Evolutionary conservation across 2,329 filamentous ascomycete genomes (phyloP).

Genomic region (Raffaelea arxii): DNA sequence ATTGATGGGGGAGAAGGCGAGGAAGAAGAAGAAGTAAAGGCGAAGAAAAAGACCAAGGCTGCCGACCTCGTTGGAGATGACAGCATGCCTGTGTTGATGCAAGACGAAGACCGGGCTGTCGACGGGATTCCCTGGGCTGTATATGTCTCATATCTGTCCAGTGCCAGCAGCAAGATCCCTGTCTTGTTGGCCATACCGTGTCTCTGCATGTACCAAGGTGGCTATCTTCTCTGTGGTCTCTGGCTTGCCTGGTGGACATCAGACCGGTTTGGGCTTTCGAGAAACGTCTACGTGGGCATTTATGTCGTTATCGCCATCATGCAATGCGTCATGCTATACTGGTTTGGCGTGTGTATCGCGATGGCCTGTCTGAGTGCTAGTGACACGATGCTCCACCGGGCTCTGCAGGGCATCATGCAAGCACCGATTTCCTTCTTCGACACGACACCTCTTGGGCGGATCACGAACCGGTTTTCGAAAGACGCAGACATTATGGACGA

Average conservation of each 20-base stretch:
- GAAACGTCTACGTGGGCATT: conserved; percentile 61
- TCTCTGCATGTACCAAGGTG: conserved; percentile 64
- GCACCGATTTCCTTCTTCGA: conserved; percentile 87
- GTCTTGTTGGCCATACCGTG: conserved; percentile 52
- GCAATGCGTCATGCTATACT: conserved; percentile 68
- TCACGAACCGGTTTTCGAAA: conserved; percentile 91
- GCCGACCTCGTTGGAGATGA: too few species aligned
- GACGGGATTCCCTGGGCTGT: conserved; percentile 71
- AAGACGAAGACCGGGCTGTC: conserved; percentile 58
- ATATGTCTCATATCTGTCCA: conserved; percentile 72
- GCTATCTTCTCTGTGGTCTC: conserved; percentile 78
- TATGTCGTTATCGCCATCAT: conserved; percentile 61
- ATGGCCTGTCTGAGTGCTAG: conserved; percentile 72
- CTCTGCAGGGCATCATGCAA: conserved; percentile 64
- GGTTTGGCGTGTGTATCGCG: conserved; percentile 72
- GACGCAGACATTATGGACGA: conserved; percentile 98
- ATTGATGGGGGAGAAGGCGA: background rate
- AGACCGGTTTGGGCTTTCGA: conserved; percentile 57
- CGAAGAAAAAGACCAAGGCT: conserved; percentile 49
- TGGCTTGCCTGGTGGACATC: conserved; percentile 96
- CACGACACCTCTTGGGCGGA: conserved; percentile 86
- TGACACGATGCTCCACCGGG: conserved; percentile 69
- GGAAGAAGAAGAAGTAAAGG: conserved; percentile 34
- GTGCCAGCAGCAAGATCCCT: conserved; percentile 60
- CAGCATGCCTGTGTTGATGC: conserved; percentile 56